Conservation (phyloP, 352 stramenopile species). For the Pythium periplocum region DNA sequence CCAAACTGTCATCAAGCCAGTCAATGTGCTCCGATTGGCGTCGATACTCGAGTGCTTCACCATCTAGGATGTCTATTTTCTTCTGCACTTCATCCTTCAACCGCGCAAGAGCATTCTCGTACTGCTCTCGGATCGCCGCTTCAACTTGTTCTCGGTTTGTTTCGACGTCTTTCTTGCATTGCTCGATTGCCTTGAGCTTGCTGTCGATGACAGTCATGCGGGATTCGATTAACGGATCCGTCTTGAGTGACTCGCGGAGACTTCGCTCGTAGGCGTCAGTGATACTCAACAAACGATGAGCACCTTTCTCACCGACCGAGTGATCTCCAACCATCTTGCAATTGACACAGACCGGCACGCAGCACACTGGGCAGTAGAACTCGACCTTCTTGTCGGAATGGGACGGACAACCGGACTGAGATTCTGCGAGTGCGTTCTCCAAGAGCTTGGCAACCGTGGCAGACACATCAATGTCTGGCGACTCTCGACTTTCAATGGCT, state of each 20-base stretch:
- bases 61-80: constrained; percentile 47
- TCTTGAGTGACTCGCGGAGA: constrained; percentile 55
- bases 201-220: constrained; percentile 56
- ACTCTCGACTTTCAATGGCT: constrained; percentile 7
- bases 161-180: constrained; percentile 25
- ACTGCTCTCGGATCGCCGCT: constrained; percentile 43
- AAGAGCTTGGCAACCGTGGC: constrained; percentile 38
- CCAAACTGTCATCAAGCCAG: constrained; percentile 60
- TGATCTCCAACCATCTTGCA: constrained; percentile 84
- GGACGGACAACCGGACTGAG: constrained; percentile 26
- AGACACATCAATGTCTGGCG: constrained; percentile 23
- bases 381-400: constrained; percentile 62
- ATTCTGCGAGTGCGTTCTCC: constrained; percentile 30
- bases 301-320: constrained; percentile 70
- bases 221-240: constrained; percentile 60
- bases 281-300: constrained; percentile 57
- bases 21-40: constrained; percentile 68
- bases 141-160: constrained; percentile 46
- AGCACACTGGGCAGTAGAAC: constrained; percentile 70
- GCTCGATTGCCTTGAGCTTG: constrained; percentile 36
- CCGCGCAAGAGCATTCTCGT: constrained; percentile 31
- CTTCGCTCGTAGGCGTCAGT: constrained; percentile 61
- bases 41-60: constrained; percentile 55
- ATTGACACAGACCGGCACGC: constrained; percentile 58
- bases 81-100: constrained; percentile 34